phyloP scores from a whole-genome alignment of 2,329 filamentous ascomycete genomes.

The Scleromitrula shiraiana region DNA sequence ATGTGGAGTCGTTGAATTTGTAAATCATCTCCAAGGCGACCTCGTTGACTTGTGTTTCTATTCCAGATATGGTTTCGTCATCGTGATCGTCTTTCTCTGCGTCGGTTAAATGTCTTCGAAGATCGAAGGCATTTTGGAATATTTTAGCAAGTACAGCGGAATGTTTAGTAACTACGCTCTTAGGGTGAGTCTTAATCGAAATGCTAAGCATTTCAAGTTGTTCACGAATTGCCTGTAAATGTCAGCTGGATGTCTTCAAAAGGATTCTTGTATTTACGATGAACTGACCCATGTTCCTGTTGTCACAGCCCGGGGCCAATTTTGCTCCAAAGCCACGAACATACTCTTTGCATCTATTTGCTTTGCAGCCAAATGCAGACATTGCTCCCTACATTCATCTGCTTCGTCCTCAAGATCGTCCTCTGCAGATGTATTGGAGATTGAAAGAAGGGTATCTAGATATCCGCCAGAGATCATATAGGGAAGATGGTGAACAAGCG shows the following conservation, averaged over 20 bases:
- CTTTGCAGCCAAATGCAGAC: conserved; percentile 66
- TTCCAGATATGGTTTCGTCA: conserved; percentile 42
- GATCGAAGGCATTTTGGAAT: conserved; percentile 52
- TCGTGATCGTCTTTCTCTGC: conserved; percentile 36
- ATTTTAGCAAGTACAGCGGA: conserved; percentile 59
- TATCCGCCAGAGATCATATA: conserved; percentile 79
- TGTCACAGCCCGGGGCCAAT: conserved; percentile 58
- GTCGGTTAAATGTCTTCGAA: conserved; percentile 49
- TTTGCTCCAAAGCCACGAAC: conserved; percentile 63
- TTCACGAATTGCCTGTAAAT: conserved; percentile 53
- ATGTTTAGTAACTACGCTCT: conserved; percentile 71
- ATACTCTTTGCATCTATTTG: conserved; percentile 71
- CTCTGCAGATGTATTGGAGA: conserved; percentile 65
- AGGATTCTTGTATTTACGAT: too few relatives aligned
- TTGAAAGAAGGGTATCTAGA: conserved; percentile 61
- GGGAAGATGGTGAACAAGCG: conserved; percentile 74
- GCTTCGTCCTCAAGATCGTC: conserved; percentile 53
- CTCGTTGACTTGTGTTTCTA: conserved; percentile 60
- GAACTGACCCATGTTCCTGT: conserved; percentile 53
- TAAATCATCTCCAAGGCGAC: conserved; percentile 84
- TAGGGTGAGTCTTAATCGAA: conserved; percentile 69
- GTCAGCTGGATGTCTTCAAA: conserved; percentile 16
- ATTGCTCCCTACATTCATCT: conserved; percentile 57
- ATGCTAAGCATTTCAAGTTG: conserved; percentile 61
- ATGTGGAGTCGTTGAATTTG: conserved; percentile 90